Base-by-base conservation (phyloP, 208 protist genomes). In the Borovskyia barvae region DNA sequence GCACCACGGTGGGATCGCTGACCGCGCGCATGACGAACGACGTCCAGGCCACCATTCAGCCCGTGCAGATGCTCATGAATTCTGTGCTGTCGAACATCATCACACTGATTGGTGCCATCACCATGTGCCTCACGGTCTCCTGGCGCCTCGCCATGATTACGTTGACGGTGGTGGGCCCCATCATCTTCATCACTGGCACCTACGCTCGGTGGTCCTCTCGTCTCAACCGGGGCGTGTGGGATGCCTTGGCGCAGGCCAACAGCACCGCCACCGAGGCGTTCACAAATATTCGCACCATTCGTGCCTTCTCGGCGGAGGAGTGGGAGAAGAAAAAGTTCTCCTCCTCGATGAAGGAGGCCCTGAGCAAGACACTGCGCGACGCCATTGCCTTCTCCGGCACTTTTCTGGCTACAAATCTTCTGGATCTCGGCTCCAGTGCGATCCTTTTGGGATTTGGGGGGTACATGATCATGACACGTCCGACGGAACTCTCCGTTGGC, bases 11-110 rank as follows among this genome's bases (percentile, higher is more conserved):
- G 19, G 77, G 77, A 22, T 75, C 64, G 7, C 58, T 84, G 30
- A 87, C 74, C 14, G 64, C 77, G 24, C 74, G 77, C 59, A 84
- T 87, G 77, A 84, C 72, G 30, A 87, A 76, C 59, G 81, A 84
- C 54, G 73, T 80, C 40, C 61, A 80, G 48, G 81, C 73, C 24
- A 84, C 72, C 61, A 60, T 79, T 22, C 61, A 74, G 50, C 81
- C 74, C 0, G 47, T 84, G 32, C 43, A 68, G 33, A 80, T 66
- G 32, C 56, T 87, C 22, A 55, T 87, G 39, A 77, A 70, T 59
- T 62, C 61, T 26, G 53, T 75, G 11, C 40, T 82, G 19, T 65
- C 72, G 36, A 73, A 83, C 58, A 6, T 77, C 26, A 80, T 83
- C 42, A 74, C 65, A 19, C 61, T 80, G 5, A 47, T 72, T 14